Conservation (phyloP, 495 filamentous ascomycete genomes). For the Corynascus novoguineensis region DNA sequence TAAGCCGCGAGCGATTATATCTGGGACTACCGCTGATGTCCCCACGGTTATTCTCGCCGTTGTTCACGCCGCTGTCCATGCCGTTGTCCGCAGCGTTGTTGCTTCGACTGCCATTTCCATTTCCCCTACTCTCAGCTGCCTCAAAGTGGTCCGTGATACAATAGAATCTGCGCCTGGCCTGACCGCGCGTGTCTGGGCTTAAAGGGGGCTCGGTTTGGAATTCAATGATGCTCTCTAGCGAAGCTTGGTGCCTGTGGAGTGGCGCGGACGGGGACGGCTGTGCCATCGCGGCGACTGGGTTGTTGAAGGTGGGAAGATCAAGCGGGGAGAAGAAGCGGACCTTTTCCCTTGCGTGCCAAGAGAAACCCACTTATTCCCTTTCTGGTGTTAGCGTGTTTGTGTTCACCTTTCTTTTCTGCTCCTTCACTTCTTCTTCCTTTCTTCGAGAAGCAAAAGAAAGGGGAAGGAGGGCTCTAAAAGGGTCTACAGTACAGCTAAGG, state of each 20-base stretch:
- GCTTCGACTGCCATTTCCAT: no score
- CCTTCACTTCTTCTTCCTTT: no score
- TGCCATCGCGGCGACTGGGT: background rate
- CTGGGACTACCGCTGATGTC: background rate
- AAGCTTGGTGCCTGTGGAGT: background rate
- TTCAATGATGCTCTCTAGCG: background rate
- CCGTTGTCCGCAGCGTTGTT: background rate
- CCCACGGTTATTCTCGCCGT: background rate
- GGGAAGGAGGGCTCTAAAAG: no score
- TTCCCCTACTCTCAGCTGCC: background rate
- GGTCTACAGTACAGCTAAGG: no score
- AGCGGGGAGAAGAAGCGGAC: no score
- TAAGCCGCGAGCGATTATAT: constrained; percentile 15
- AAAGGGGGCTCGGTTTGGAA: constrained; percentile 3
- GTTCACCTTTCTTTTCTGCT: no score
- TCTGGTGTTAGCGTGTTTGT: no score
- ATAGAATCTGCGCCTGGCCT: constrained; percentile 3
- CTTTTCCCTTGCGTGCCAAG: no score
- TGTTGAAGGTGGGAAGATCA: no score
- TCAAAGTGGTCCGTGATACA: constrained; percentile 8
- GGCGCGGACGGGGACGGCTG: background rate
- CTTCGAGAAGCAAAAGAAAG: no score
- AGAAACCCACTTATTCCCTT: no score
- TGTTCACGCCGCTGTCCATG: no score
- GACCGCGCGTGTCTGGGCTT: constrained; percentile 5